Evolutionary conservation across 2,329 filamentous ascomycete genomes (phyloP).

Genomic region (Beauveria rudraprayagi): DNA sequence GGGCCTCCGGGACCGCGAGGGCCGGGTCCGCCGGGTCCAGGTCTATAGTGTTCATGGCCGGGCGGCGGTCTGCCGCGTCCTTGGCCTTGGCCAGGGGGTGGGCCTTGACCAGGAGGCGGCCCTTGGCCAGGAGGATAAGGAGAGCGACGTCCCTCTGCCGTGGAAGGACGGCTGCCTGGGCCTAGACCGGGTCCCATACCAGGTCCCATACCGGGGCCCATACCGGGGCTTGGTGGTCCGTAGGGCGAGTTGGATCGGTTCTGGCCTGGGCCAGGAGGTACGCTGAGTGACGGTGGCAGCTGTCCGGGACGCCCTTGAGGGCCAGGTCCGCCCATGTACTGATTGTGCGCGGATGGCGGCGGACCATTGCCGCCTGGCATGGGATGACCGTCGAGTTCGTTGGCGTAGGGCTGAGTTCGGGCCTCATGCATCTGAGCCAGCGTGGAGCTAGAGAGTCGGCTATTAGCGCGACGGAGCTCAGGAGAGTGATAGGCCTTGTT

Average conservation of each 20-base stretch:
- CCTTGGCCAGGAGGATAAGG: slow-evolving; percentile 17
- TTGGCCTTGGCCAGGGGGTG: not conserved
- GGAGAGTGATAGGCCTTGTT: slow-evolving; percentile 64
- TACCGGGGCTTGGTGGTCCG: slow-evolving; percentile 25
- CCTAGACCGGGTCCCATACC: slow-evolving; percentile 15
- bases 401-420: slow-evolving; percentile 6
- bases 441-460: slow-evolving; percentile 74
- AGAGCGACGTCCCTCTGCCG: slow-evolving; percentile 25
- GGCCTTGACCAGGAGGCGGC: not conserved
- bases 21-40: slow-evolving; percentile 16
- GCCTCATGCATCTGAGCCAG: slow-evolving; percentile 67
- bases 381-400: slow-evolving; percentile 9
- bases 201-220: slow-evolving; percentile 1
- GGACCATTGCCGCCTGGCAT: not conserved
- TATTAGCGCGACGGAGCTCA: slow-evolving; percentile 73
- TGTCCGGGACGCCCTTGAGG: slow-evolving; percentile 28
- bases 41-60: slow-evolving; percentile 17
- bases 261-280: slow-evolving; percentile 27
- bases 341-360: slow-evolving; percentile 11
- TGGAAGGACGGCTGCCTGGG: slow-evolving; percentile 23
- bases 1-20: slow-evolving; percentile 13
- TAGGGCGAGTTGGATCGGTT: slow-evolving; percentile 31
- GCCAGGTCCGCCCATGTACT: slow-evolving; percentile 29
- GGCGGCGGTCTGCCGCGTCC: slow-evolving; percentile 6
- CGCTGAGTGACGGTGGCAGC: slow-evolving; percentile 33